Evolutionary conservation across 2,329 filamentous ascomycete species (phyloP), one percentile per base, ranked within the genome.

Genomic region (Pseudocercospora musae): DNA sequence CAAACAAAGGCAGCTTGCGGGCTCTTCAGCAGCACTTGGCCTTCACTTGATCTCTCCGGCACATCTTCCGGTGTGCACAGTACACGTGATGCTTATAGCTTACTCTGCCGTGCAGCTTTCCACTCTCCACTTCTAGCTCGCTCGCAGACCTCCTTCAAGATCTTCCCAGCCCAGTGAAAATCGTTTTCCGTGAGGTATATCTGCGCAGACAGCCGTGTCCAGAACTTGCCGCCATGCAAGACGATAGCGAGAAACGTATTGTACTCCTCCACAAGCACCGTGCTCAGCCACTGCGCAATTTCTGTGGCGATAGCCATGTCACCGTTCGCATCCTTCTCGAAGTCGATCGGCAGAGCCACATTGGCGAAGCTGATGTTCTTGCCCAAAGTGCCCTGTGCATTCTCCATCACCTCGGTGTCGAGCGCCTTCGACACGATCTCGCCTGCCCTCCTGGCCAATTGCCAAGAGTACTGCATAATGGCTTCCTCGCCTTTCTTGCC

Each of bases 181-280:
- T 97, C 92, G 11, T 81, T 81, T 66, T 88, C 74, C 25, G 91
- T 91, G n/a, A 97, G 77, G 73, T 95, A 98, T 0, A 95, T 84
- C 80, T 96, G 92, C 13, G 85, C 91, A 72, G 89, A 92, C 53
- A 96, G 71, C 54, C 94, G 80, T 0, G 83, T 80, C 89, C 89
- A 96, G 73, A 88, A 84, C 58, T 81, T 81, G 0, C 82, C 83
- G 0, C 77, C 81, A 67, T 92, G 86, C 8, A 82, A 75, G 61
- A 86, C 86, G 2, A 90, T 72, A 0, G 87, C 81, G 57, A 95
- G 77, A 70, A 91, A 94, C 0, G 92, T 95, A 59, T 87, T 82
- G 83, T 88, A 94, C 23, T 84, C 76, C 15, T 81, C 78, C 0
- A 84, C 79, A 8, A 74, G 69, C 0, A 70, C 68, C 7, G 70